phyloP scores from a whole-genome alignment of 176 grass and related monocot species.

The Hsuehochloa calcarea region DNA sequence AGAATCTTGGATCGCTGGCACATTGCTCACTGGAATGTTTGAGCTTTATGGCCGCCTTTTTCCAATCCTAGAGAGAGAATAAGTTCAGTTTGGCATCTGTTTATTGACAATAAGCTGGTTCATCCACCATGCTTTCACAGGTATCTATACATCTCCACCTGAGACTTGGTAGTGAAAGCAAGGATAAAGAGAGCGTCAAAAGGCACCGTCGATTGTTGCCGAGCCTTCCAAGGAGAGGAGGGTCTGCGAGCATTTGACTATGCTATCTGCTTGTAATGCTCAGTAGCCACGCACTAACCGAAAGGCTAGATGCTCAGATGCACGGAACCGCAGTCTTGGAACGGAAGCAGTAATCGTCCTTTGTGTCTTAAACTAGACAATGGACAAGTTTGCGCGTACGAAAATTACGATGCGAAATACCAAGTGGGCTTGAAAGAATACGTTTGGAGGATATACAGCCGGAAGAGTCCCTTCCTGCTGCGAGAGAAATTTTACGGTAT shows the following conservation, averaged over 20 bases:
- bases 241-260: conserved; percentile 14
- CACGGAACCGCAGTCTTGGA: not conserved
- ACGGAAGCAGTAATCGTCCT: not conserved
- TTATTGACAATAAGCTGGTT: not conserved
- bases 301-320: conserved; percentile 31
- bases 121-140: not conserved
- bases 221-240: not conserved
- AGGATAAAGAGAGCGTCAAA: conserved; percentile 20
- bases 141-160: not conserved
- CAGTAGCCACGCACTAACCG: conserved; percentile 16
- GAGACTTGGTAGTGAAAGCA: conserved; percentile 2
- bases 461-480: not conserved
- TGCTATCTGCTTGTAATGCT: conserved; percentile 16
- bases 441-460: not conserved
- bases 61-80: conserved; percentile 18
- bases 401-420: not conserved
- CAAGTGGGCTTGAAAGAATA: not conserved
- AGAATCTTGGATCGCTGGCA: not conserved
- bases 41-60: conserved; percentile 15
- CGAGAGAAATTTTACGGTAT: no score
- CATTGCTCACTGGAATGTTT: conserved; percentile 29
- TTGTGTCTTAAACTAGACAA: not conserved
- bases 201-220: not conserved
- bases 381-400: not conserved
- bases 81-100: conserved; percentile 12